phyloP scores from a whole-genome alignment of 1,284 basidiomycete species.

The Porogramme epimiltina region DNA sequence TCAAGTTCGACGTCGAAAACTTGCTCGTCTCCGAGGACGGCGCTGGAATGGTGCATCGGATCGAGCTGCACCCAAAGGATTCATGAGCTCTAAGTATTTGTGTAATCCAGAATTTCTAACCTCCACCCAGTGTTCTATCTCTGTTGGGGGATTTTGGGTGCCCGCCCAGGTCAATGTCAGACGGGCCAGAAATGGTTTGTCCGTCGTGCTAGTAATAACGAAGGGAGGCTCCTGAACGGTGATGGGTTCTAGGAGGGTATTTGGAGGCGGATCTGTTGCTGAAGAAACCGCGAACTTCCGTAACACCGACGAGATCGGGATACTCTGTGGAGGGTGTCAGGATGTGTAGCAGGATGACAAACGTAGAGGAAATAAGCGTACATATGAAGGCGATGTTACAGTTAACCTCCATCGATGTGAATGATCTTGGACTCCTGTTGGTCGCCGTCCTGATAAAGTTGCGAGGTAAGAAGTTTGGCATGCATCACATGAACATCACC shows the following conservation, averaged over 20 bases:
- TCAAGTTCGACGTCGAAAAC: constrained; percentile 73
- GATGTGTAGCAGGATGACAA: neutral
- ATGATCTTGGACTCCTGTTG: constrained; percentile 28
- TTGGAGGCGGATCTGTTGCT: constrained; percentile 42
- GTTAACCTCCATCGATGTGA: constrained; percentile 75
- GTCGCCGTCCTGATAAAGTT: constrained; percentile 34
- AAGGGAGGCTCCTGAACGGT: constrained; percentile 55
- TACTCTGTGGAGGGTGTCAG: constrained; percentile 40
- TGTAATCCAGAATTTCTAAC: constrained; percentile 38
- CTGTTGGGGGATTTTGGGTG: constrained; percentile 39
- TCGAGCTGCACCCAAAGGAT: constrained; percentile 66
- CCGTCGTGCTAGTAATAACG: constrained; percentile 53
- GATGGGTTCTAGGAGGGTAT: constrained; percentile 35
- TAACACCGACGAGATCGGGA: constrained; percentile 57
- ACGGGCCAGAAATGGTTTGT: constrained; percentile 64
- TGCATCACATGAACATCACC: constrained; percentile 6
- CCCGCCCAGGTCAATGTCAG: constrained; percentile 56
- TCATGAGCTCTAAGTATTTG: neutral
- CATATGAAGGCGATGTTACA: constrained; percentile 71
- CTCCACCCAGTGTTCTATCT: constrained; percentile 77
- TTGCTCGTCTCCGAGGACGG: constrained; percentile 67
- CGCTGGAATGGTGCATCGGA: constrained; percentile 45
- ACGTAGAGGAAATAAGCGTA: constrained; percentile 34
- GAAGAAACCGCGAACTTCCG: constrained; percentile 49
- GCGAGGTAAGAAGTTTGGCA: neutral